Evolutionary conservation across 176 grass and related monocot genomes (phyloP).

Genomic region (Aegilops speltoides): DNA sequence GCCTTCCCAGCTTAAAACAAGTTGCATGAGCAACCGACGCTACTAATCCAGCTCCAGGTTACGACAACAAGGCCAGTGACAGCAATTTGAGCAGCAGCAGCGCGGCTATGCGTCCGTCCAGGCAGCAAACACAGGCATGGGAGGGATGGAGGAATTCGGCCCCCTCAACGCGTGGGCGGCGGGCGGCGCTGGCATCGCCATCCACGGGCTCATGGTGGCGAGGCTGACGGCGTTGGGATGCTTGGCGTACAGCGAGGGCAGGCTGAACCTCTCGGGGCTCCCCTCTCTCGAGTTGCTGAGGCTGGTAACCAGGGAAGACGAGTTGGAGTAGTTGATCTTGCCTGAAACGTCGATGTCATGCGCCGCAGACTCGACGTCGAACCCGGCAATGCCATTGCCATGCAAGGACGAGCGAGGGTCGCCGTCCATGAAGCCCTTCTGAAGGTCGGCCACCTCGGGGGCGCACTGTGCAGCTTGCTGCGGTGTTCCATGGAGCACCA

Average conservation of each 20-base stretch:
- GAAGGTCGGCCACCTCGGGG: slow-evolving; percentile 22
- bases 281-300: slow-evolving; percentile 76
- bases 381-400: slow-evolving; percentile 29
- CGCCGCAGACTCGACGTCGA: slow-evolving; percentile 8
- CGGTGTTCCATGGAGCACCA: slow-evolving; percentile 50
- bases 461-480: slow-evolving; percentile 31
- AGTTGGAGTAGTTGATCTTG: slow-evolving; percentile 62
- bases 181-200: slow-evolving; percentile 18
- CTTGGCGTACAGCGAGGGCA: slow-evolving; percentile 49
- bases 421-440: not conserved
- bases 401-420: slow-evolving; percentile 29
- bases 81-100: not conserved
- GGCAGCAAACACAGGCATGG: slow-evolving; percentile 70
- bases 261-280: slow-evolving; percentile 48
- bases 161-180: slow-evolving; percentile 15
- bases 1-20: not conserved
- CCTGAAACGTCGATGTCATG: slow-evolving; percentile 28
- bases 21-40: not conserved
- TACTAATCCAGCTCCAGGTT: slow-evolving; percentile 10
- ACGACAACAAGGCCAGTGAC: not conserved
- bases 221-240: slow-evolving; percentile 18
- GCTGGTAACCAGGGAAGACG: slow-evolving; percentile 77
- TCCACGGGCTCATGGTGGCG: slow-evolving; percentile 39
- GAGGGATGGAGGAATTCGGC: slow-evolving; percentile 15
- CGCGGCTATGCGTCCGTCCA: slow-evolving; percentile 56